Base-by-base conservation (phyloP, 2,329 filamentous ascomycete species). In the Arthrobotrys pseudoclavata region DNA sequence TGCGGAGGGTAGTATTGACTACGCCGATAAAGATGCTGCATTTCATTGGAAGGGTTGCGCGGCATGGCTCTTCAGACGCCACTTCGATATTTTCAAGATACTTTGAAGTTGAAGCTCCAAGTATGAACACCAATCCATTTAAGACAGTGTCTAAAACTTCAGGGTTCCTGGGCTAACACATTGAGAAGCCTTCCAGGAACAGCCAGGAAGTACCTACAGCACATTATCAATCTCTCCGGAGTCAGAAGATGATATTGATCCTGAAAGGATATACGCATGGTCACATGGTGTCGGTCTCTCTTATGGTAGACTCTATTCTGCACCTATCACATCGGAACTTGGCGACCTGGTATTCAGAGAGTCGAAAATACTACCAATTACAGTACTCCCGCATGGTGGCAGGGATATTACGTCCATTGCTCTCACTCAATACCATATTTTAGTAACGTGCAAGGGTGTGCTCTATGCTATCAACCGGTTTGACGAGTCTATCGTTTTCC, bases 341-440 rank as follows among this genome's bases (percentile, higher is more conserved):
- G 92, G 93, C 29, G 88, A 87, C 72, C 91, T 89, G 82, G 88
- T 97, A 2, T 92, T 97, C 83, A 88, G 89, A 2, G 91, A 93
- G 67, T 91, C 94, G 1, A 96, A 91, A 83, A 87, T 97, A 85
- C 85, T 97, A 64, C 86, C 92, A 15, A 89, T 89, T 81, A 89
- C 92, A 0, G 90, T 93, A 72, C 88, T 98, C 48, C 88, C 91
- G 66, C 93, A 96, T 76, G 79, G 63, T 15, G 76, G 76, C 31
- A 69, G 48, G 1, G 87, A 89, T 0, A 90, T 97, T 45, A 89
- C 91, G 47, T 92, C 92, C 0, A 91, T 97, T 83, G 90, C 92
- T 0, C 85, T 99, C 79, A 97, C 94, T 4, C 94, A 97, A 82
- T 99, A 96, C 91, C 96, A 99, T 83, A 90, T 97, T 61, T 84